A percentile compares a stretch with the other conserved stretches of the same genome.
Evolutionary conservation across 331 rosid genomes (phyloP).

Genomic region (Rosa hybrid): DNA sequence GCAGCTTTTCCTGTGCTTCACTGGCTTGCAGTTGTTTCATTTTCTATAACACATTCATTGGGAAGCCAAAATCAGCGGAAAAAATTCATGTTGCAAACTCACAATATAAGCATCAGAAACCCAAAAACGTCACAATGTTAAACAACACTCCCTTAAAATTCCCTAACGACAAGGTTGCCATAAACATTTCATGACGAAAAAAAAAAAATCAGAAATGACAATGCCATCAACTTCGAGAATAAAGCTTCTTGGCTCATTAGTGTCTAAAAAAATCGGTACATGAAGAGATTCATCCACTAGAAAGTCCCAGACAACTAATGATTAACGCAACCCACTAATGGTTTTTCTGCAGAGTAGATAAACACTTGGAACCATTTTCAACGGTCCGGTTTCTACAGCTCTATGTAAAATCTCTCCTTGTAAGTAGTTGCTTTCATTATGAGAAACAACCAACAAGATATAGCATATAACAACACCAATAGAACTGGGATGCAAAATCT

Average conservation of each 20-base stretch:
- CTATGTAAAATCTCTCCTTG: not conserved
- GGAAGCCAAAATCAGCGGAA: slow-evolving; percentile 19
- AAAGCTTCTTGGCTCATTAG: not conserved
- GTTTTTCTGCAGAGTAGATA: not conserved
- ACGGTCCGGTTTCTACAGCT: not conserved
- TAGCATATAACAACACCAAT: not conserved
- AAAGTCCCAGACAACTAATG: not conserved
- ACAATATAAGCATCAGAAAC: not conserved
- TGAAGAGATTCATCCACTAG: not conserved
- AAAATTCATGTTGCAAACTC: too few relatives aligned
- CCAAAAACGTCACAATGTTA: not conserved
- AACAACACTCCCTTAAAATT: not conserved
- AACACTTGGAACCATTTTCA: not conserved
- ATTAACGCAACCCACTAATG: not conserved
- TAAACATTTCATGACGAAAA: not conserved
- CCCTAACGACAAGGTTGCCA: too few relatives aligned
- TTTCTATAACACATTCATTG: slow-evolving; percentile 49
- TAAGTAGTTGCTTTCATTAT: not conserved
- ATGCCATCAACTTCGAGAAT: not conserved
- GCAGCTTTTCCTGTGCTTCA: slow-evolving; percentile 62
- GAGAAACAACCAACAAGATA: not conserved
- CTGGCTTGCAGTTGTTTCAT: slow-evolving; percentile 68
- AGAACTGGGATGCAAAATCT: not conserved
- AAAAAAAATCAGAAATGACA: not conserved
- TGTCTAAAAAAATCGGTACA: not conserved